Evolutionary conservation across 1,284 basidiomycete species (phyloP).

Genomic region (Peniophora sp.): DNA sequence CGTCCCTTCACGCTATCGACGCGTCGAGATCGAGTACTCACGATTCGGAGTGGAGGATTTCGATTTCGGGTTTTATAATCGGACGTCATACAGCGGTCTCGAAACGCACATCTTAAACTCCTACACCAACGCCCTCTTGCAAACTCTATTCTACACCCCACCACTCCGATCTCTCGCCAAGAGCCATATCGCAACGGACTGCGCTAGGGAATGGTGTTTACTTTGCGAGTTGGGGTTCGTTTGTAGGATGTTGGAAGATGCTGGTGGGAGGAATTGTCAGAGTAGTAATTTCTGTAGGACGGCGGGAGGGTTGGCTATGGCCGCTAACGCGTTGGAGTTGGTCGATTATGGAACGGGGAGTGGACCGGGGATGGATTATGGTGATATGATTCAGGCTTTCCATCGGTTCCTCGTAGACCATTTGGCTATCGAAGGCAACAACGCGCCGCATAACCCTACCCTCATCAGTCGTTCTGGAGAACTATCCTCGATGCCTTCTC

Average conservation of each 20-base stretch:
- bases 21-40: conserved; percentile 96
- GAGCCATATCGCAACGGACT: conserved; percentile 86
- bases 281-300: conserved; percentile 95
- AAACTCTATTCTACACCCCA: conserved; percentile 79
- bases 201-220: conserved; percentile 85
- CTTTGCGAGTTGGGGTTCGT: conserved; percentile 96
- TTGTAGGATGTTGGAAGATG: conserved; percentile 93
- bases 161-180: conserved; percentile 82
- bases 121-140: conserved; percentile 91
- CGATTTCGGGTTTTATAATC: conserved; percentile 96
- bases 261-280: conserved; percentile 91
- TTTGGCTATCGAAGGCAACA: conserved; percentile 63
- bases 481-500: conserved; percentile 7
- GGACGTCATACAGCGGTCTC: conserved; percentile 83
- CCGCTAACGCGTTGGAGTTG: conserved; percentile 78
- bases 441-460: conserved; percentile 50
- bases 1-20: conserved; percentile 81
- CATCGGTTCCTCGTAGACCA: conserved; percentile 90
- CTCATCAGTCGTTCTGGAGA: conserved; percentile 28
- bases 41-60: conserved; percentile 99
- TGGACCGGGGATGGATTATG: conserved; percentile 61
- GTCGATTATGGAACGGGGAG: conserved; percentile 82
- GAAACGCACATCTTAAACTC: conserved; percentile 98
- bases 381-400: conserved; percentile 88
- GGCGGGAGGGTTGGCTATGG: conserved; percentile 74